Evolutionary conservation across 768 basidiomycete species (phyloP).

Genomic region (Suillus bovinus): DNA sequence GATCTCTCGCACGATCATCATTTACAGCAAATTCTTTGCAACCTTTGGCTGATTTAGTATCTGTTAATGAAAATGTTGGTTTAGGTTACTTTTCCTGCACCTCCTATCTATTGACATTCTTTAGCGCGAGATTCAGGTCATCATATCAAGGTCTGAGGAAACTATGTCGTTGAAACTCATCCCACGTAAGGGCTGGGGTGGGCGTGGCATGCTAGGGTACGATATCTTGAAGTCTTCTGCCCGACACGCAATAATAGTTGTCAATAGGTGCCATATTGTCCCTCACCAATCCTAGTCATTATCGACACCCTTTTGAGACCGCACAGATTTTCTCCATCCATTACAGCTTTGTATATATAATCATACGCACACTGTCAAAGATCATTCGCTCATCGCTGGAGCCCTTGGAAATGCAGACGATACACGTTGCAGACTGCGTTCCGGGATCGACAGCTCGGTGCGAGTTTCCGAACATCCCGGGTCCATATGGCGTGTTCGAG

Average conservation of each 20-base stretch:
- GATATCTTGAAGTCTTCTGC: constrained; percentile 20
- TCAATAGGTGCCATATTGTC: constrained; percentile 59
- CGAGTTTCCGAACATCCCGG: neutral
- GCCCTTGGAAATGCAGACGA: neutral
- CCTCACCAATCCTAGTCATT: constrained; percentile 34
- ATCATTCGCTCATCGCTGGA: neutral
- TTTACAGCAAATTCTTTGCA: constrained; percentile 59
- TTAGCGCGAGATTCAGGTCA: constrained; percentile 61
- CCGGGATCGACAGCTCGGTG: neutral
- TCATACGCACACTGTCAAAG: neutral
- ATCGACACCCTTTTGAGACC: neutral
- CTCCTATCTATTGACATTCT: constrained; percentile 8
- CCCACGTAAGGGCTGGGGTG: constrained; percentile 82
- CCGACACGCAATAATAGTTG: constrained; percentile 6
- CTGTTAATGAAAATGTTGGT: constrained; percentile 76
- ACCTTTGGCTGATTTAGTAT: constrained; percentile 72
- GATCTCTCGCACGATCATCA: constrained; percentile 52
- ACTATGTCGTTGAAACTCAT: constrained; percentile 54
- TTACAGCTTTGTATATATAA: neutral
- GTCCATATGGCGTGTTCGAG: neutral
- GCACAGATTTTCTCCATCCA: neutral
- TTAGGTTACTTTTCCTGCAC: neutral
- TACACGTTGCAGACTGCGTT: neutral
- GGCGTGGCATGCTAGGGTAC: constrained; percentile 82
- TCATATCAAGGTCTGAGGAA: constrained; percentile 53